Evolutionary conservation across 345 rosid genomes (phyloP), one percentile per base, ranked within the genome.

Genomic region (Sisymbrium irio): DNA sequence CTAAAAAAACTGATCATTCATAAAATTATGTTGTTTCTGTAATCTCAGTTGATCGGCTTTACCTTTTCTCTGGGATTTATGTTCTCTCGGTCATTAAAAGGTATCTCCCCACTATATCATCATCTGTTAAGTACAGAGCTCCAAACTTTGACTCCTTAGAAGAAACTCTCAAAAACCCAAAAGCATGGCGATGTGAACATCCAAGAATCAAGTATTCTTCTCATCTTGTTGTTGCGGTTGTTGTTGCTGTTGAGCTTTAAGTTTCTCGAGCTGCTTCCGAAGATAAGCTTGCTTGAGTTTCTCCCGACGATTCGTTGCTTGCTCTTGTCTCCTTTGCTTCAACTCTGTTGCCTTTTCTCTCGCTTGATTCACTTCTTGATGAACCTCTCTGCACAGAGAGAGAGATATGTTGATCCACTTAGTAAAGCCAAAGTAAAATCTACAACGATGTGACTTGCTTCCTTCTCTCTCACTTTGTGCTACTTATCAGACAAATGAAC

Each of bases 211-310:
- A 44, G 59, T 44, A 44, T 63, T 55, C 46, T 10, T 5, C 35
- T 70, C 61, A 54, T 69, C 54, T 70, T 55, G 71, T 45, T 62
- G 64, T 11, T 30, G 64, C 2, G 20, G 67, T 36, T 63, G 66
- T 62, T 47, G 54, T 2, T 73, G 54, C 1, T 73, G 75, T 40
- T 77, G 80, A 51, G 93, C 91, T 80, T 89, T 92, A 53, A 90
- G 78, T 77, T 95, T 92, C 81, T 90, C 99, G 3, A 90, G 81
- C 77, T 88, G 89, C 75, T 92, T 92, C 18, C 83, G 82, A 55
- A 95, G 91, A 79, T 87, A 95, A 19, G 96, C 99, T 76, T 83
- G 94, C 83, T 79, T 85, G 9, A 95, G 87, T 79, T 84, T 90
- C 85, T 90, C 96, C 10, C 91, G 87, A 19, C 92, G 88, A 62